Base-by-base conservation (phyloP, 768 basidiomycete species). In the Kwoniella dendrophila region DNA sequence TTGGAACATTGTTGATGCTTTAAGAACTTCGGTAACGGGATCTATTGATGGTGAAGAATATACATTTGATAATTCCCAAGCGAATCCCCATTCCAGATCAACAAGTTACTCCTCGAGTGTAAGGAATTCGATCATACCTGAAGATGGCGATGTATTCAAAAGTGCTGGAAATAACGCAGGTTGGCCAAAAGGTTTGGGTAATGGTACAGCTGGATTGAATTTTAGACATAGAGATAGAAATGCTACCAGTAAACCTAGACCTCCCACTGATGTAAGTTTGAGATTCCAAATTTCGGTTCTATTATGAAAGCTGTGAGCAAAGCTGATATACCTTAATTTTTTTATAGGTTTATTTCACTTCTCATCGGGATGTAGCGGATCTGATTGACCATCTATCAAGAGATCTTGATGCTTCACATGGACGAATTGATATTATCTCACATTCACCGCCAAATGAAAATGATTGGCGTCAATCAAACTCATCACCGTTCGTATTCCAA, bases 331-430 rank as follows among this genome's bases (percentile, higher is more conserved):
- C 38, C 16, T 29, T 3, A n/a, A 4, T 7, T 16, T 41, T 2
- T 6, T 52, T n/a, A 33, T 47, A 75, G 73, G 66, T 75, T 36
- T 75, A 70, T 51, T 71, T 57, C 49, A 66, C 74, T 20, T 69
- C 72, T 1, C 54, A 66, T 18, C 58, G 48, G 7, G 70, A 76
- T 50, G 68, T 76, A 11, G 74, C 68, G 10, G 74, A 76, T 41
- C 61, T 76, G n/a, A 76, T 76, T 44, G 70, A 73, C 45, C 70
- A 73, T 24, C 47, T 76, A 3, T 71, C 74, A 1, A 32, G 56
- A 22, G 63, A 70, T 34, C 62, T 64, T 5, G 63, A 67, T 29
- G 65, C 57, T 22, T 68, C 58, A 18, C 54, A 63, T 38, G 74
- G 72, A 12, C 66, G 74, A 7, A 73, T 76, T 27, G 72, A 73